Percentiles rank a stretch among this genome's conserved stretches.
Conservation (phyloP, 2,329 filamentous ascomycete genomes). For the Keithomyces neogunnii region DNA sequence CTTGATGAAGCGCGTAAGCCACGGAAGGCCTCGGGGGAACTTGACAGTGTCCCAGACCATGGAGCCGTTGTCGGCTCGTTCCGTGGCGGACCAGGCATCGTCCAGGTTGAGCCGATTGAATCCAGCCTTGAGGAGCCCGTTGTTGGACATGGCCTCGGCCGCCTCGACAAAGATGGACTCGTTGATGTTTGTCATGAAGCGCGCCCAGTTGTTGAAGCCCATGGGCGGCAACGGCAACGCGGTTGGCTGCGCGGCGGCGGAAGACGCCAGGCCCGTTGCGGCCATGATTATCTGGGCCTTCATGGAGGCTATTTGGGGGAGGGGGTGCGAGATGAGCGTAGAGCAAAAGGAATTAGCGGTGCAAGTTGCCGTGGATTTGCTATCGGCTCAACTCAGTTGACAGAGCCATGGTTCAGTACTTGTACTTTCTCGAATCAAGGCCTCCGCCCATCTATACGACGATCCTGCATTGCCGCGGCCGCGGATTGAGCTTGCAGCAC, state of each 20-base stretch:
- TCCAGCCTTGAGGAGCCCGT: conserved; percentile 27
- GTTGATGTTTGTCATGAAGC: conserved; percentile 38
- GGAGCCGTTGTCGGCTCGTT: conserved; percentile 25
- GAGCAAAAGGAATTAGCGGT: background rate
- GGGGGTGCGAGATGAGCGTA: background rate
- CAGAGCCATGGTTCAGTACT: too few relatives aligned
- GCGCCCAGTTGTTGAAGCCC: conserved; percentile 45
- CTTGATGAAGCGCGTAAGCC: conserved; percentile 30
- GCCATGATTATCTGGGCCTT: background rate
- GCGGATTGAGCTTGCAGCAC: too few relatives aligned
- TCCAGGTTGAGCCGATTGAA: conserved; percentile 32
- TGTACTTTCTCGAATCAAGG: too few relatives aligned
- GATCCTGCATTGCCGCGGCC: too few relatives aligned
- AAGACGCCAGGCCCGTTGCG: background rate
- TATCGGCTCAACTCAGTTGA: too few relatives aligned
- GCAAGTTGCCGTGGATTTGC: too few relatives aligned
- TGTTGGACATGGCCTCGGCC: conserved; percentile 33
- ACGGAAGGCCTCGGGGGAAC: conserved; percentile 34
- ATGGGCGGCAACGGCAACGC: conserved; percentile 29
- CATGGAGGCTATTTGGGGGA: background rate
- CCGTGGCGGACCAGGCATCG: conserved; percentile 33
- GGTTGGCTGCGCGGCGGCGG: background rate
- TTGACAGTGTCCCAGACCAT: conserved; percentile 31
- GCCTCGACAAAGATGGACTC: conserved; percentile 38
- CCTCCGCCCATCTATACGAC: too few relatives aligned